Evolutionary conservation across 2,329 filamentous ascomycete species (phyloP).

Genomic region (Bretziella fagacearum): DNA sequence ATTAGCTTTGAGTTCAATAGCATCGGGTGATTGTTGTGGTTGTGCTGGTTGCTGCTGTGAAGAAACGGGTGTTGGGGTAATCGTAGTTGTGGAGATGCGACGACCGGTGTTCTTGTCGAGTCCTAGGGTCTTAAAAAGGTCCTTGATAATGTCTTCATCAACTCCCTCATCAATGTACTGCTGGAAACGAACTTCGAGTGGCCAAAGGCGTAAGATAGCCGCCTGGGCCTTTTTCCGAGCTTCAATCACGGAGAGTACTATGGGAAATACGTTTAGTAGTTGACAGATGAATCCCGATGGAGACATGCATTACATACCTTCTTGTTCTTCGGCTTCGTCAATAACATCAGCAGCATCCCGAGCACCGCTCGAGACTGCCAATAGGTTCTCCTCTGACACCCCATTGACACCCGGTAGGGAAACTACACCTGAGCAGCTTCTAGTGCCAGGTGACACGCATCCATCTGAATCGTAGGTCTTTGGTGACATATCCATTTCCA

Average conservation of each 20-base stretch:
- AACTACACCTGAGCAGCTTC: background rate
- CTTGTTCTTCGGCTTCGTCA: background rate
- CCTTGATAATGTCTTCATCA: conserved; percentile 41
- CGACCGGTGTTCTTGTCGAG: conserved; percentile 25
- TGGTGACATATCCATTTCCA: conserved; percentile 1
- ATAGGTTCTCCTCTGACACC: background rate
- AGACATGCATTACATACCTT: conserved; percentile 3
- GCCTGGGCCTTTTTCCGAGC: conserved; percentile 44
- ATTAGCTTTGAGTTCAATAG: too few relatives aligned
- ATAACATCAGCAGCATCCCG: conserved; percentile 2
- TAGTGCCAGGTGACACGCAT: background rate
- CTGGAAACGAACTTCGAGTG: conserved; percentile 53
- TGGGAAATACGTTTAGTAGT: background rate
- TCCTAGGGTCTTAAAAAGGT: conserved; percentile 52
- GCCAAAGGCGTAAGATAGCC: conserved; percentile 47
- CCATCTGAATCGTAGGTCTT: conserved; percentile 10
- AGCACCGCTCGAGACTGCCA: conserved; percentile 1
- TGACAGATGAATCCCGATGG: background rate
- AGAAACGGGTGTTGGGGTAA: background rate
- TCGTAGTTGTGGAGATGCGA: background rate
- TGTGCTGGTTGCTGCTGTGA: background rate
- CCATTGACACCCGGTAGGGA: background rate
- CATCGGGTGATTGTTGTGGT: too few relatives aligned
- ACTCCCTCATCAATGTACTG: conserved; percentile 60
- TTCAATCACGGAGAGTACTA: conserved; percentile 19